These are phyloP conservation scores for Umbelopsis sp. DNA, from an alignment of 192 early-diverging fungal species.

Conservation along the genomic window DNA sequence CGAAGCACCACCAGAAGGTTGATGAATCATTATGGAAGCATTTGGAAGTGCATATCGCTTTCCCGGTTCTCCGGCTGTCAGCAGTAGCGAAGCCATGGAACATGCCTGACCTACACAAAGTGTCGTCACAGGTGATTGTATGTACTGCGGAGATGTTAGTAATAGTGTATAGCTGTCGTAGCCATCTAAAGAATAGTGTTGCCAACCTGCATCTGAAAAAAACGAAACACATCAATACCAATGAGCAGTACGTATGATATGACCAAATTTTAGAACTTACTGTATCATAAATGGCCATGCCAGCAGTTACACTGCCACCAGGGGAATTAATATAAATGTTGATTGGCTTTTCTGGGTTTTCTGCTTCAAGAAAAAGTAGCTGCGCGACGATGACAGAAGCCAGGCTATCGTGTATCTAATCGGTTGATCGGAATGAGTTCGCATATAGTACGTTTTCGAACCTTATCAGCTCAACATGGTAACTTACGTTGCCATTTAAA, in stretches of 20 bases:
- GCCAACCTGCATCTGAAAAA: slow-evolving; percentile 41
- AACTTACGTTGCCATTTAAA: slow-evolving; percentile 83
- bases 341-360: slow-evolving; percentile 92
- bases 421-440: not conserved
- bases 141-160: slow-evolving; percentile 66
- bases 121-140: slow-evolving; percentile 90
- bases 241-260: not conserved
- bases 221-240: not conserved
- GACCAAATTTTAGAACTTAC: slow-evolving; percentile 40
- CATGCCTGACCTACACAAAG: slow-evolving; percentile 97
- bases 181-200: too few relatives aligned
- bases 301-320: slow-evolving; percentile 93
- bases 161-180: not conserved
- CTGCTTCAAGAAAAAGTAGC: slow-evolving; percentile 92
- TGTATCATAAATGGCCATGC: slow-evolving; percentile 93
- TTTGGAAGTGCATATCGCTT: slow-evolving; percentile 88
- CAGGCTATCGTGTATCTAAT: slow-evolving; percentile 76
- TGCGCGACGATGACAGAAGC: slow-evolving; percentile 93
- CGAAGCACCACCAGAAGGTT: slow-evolving; percentile 92
- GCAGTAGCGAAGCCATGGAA: slow-evolving; percentile 95
- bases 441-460: not conserved
- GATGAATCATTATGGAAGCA: slow-evolving; percentile 96
- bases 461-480: not conserved
- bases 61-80: slow-evolving; percentile 89
- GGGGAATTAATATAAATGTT: slow-evolving; percentile 98